A percentile compares a stretch with the other conserved stretches of the same genome.
Conservation (phyloP, 192 early-diverging fungal genomes). For the Linnemannia hyalina region DNA sequence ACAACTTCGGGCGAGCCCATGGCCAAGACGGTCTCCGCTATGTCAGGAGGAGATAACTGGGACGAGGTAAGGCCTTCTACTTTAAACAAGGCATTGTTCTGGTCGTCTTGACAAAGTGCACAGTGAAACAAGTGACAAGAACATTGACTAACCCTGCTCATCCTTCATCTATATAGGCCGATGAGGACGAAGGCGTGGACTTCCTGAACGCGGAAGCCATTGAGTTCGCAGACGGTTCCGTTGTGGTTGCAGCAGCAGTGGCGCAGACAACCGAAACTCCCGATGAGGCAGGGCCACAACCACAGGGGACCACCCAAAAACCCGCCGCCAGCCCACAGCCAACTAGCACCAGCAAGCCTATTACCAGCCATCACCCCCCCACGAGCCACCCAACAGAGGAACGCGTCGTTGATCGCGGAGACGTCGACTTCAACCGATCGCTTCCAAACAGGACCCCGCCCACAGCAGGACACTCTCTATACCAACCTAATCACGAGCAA, state of each 20-base stretch:
- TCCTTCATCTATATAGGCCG: slow-evolving; percentile 16
- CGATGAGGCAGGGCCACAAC: not conserved
- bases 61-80: slow-evolving; percentile 33
- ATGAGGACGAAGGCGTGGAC: slow-evolving; percentile 47
- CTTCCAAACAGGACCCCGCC: slow-evolving; percentile 28
- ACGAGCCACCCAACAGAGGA: slow-evolving; percentile 18
- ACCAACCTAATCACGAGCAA: slow-evolving; percentile 19
- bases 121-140: not conserved
- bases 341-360: not conserved
- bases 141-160: not conserved
- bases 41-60: slow-evolving; percentile 52
- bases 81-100: not conserved
- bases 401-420: slow-evolving; percentile 37
- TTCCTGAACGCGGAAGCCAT: slow-evolving; percentile 50
- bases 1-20: slow-evolving; percentile 37
- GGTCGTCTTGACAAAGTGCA: no score
- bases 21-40: slow-evolving; percentile 40
- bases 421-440: slow-evolving; percentile 40
- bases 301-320: not conserved
- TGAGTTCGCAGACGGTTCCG: slow-evolving; percentile 51
- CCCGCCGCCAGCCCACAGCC: not conserved
- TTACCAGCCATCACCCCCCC: not conserved
- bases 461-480: slow-evolving; percentile 15
- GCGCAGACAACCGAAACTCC: slow-evolving; percentile 25
- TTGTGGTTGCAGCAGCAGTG: slow-evolving; percentile 40